These are phyloP conservation scores for Coemansia biformis DNA, from an alignment of 192 early-diverging fungal species.

Conservation along the genomic window DNA sequence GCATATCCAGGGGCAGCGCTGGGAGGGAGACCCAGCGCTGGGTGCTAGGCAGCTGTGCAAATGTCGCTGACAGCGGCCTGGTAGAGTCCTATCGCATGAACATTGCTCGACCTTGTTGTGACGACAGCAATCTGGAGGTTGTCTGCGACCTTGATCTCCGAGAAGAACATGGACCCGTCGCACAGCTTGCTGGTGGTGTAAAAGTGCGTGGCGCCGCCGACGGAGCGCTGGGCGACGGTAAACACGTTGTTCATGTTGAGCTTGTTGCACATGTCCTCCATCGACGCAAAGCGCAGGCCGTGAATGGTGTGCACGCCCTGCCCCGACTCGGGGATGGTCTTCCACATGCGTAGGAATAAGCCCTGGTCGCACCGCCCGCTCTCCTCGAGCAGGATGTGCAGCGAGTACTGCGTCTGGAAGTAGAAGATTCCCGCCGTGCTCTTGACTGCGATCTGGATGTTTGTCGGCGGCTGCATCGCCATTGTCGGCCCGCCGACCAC, in stretches of 20 bases:
- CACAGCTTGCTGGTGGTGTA: conserved; percentile 55
- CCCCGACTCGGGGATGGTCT: conserved; percentile 38
- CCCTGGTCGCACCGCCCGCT: conserved; percentile 47
- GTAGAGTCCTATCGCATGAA: conserved; percentile 34
- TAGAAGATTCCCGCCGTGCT: conserved; percentile 62
- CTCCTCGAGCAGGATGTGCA: conserved; percentile 57
- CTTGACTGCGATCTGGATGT: conserved; percentile 68
- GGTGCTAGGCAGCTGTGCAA: conserved; percentile 38
- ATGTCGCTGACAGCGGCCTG: conserved; percentile 50
- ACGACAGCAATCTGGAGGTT: conserved; percentile 36
- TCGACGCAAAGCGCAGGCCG: conserved; percentile 30
- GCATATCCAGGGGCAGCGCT: no score
- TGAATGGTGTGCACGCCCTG: conserved; percentile 22
- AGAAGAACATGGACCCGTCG: conserved; percentile 57
- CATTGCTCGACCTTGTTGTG: conserved; percentile 40
- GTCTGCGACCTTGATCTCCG: conserved; percentile 59
- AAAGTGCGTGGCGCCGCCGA: conserved; percentile 56
- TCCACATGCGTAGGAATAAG: conserved; percentile 54
- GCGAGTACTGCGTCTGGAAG: conserved; percentile 61
- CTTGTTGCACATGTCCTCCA: conserved; percentile 53
- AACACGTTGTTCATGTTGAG: conserved; percentile 59
- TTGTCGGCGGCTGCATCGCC: conserved; percentile 54
- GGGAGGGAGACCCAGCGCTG: no score
- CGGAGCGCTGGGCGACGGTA: conserved; percentile 57
- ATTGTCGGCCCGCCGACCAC: conserved; percentile 49